A percentile compares a stretch with the other conserved stretches of the same genome.
Conservation (phyloP, 2,329 filamentous ascomycete species). For the Seiridium cupressi region DNA sequence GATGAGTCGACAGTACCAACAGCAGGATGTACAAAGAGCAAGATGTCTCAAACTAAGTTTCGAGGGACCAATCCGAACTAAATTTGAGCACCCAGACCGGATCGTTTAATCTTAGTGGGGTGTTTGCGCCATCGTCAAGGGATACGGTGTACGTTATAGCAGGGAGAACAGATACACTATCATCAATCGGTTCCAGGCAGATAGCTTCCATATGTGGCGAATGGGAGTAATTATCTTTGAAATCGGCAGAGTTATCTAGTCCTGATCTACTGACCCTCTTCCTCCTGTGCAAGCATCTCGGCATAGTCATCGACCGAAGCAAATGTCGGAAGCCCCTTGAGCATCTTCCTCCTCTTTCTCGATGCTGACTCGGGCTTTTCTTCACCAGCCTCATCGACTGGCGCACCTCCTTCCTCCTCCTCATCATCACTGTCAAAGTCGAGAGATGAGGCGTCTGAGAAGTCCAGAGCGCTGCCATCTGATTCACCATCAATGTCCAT, state of each 20-base stretch:
- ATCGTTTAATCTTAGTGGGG: no score
- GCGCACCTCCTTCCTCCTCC: slow-evolving; percentile 36
- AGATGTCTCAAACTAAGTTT: no score
- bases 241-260: not conserved
- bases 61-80: no score
- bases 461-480: slow-evolving; percentile 34
- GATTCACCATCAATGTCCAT: slow-evolving; percentile 41
- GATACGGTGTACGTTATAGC: no score
- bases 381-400: slow-evolving; percentile 38
- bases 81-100: no score
- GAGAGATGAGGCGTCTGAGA: slow-evolving; percentile 29
- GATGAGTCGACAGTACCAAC: no score
- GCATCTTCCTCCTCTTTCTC: slow-evolving; percentile 72
- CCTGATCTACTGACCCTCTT: slow-evolving; percentile 38
- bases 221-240: no score
- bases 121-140: no score
- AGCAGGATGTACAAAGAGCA: no score
- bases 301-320: slow-evolving; percentile 94
- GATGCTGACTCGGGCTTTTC: slow-evolving; percentile 34
- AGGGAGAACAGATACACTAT: no score
- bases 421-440: slow-evolving; percentile 36
- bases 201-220: no score
- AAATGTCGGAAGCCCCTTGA: slow-evolving; percentile 89
- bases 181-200: no score
- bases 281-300: slow-evolving; percentile 73